Evolutionary conservation across 2,329 filamentous ascomycete genomes (phyloP), one percentile per base, ranked within the genome.

Genomic region (Ceratocystis ficicola): DNA sequence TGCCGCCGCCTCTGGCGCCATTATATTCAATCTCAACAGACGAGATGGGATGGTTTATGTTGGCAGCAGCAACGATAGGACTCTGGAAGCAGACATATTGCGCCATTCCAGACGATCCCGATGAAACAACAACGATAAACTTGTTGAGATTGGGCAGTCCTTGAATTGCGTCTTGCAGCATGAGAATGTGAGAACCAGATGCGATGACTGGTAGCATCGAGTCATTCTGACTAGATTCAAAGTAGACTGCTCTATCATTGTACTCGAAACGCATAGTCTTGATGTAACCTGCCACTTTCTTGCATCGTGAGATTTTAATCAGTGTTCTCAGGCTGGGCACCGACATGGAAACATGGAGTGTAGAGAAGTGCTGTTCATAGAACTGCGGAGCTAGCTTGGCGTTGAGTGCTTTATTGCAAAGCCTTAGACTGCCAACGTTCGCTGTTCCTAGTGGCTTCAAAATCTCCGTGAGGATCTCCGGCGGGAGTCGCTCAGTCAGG

Each of bases 31-130:
- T 30, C 12, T 63, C 28, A 25, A 63, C 32, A 25, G 22, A 44
- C 8, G 41, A n/a, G 5, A 63, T 44, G 5, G 8, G 32, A 2
- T 25, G 25, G 8, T 50, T 17, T 10, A 25, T 15, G 20, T 28
- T 15, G 17, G 61, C 61, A 10, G 61, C 61, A 15, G 61, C 61
- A n/a, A 63, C 7, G 28, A 63, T 63, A 17, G 61, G 61, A 2
- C 61, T 44, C 3, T 63, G 44, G 17, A 63, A 57, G 15, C n/a
- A 22, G 48, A 57, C 30, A 17, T 57, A 15, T 28, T 30, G 22
- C 12, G 22, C 10, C 22, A 57, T 12, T 28, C n/a, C 52, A 0
- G 10, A 30, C 12, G 4, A 12, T 5, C 12, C 28, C 6, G 22
- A 6, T 3, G 22, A 30, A 12, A 30, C 3, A 4, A n/a, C 52